Evolutionary conservation across 768 basidiomycete species (phyloP), one percentile per base, ranked within the genome.

Genomic region (Amanita polypyramis): DNA sequence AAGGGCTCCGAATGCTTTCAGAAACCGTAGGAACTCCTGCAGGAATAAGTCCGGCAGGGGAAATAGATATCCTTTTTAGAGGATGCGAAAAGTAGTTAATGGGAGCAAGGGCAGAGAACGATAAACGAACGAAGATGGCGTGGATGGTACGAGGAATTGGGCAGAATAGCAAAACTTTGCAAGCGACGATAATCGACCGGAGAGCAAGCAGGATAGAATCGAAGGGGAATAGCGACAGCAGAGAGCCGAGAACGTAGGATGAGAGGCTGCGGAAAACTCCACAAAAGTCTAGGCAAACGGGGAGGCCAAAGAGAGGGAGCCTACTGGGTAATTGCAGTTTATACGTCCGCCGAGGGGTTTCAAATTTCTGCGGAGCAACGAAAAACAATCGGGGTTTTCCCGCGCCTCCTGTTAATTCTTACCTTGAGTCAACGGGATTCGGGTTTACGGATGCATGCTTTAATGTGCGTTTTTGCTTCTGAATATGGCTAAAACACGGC

Each of bases 311-410:
- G n/a, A n/a, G n/a, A n/a, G n/a, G n/a, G n/a, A n/a, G n/a, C n/a
- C n/a, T n/a, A n/a, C n/a, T n/a, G 50, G 47, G 36, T 42, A 40
- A 52, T 38, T 47, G 51, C 40, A 52, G 53, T 59, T n/a, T 58
- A 55, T 56, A 52, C 45, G 47, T 27, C 37, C 39, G 36, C 23
- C 19, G 25, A 52, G 49, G 50, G 52, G 62, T 63, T 62, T 64
- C 62, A 66, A 68, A 66, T 62, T 62, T 58, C 39, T 42, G 65
- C 65, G 64, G 62, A 66, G 66, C 61, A 53, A 55, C 52, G 54
- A 59, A 52, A 59, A 56, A 54, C 50, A 51, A 48, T 38, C 49
- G 44, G 34, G 55, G 45, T 56, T 59, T 68, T 68, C 64, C 67
- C 65, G 66, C 65, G 66, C 61, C 56, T 56, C 62, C 56, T 55